A percentile compares a stretch with the other conserved stretches of the same genome.
These are phyloP conservation scores for Centella asiatica DNA, from an alignment of 129 eudicot genomes.

Conservation along the genomic window DNA sequence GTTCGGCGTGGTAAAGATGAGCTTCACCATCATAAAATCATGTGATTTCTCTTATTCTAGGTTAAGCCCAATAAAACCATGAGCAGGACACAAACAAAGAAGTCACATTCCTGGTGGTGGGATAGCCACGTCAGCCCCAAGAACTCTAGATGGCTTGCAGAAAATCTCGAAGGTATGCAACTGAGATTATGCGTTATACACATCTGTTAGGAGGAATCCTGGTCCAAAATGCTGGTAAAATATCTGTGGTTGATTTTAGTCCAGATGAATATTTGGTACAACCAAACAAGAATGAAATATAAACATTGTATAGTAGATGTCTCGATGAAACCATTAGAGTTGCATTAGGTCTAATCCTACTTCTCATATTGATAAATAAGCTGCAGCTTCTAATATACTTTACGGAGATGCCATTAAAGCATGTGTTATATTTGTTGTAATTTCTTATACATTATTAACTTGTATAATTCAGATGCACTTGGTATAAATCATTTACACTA, in stretches of 20 bases:
- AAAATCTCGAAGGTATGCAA: constrained; percentile 72
- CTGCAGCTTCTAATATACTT: too few relatives aligned
- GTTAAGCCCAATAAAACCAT: constrained; percentile 38
- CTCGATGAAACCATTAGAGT: neutral
- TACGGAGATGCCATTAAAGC: too few relatives aligned
- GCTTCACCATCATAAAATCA: too few relatives aligned
- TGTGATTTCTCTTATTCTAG: constrained; percentile 22
- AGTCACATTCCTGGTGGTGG: constrained; percentile 98
- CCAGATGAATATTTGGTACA: too few relatives aligned
- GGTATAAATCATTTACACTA: too few relatives aligned
- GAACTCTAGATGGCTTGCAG: constrained; percentile 90
- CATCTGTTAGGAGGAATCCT: neutral
- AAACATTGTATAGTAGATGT: neutral
- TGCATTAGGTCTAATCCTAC: neutral
- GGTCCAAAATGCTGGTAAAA: neutral
- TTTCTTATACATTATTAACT: neutral
- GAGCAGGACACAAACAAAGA: constrained; percentile 60
- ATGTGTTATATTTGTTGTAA: too few relatives aligned
- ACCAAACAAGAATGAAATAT: neutral
- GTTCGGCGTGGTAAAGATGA: too few relatives aligned
- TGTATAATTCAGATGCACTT: too few relatives aligned
- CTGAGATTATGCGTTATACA: constrained; percentile 7
- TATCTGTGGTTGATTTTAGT: neutral
- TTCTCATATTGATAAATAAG: neutral
- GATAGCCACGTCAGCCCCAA: constrained; percentile 87